phyloP scores from a whole-genome alignment of 768 basidiomycete genomes.

The Mycena vulgaris region DNA sequence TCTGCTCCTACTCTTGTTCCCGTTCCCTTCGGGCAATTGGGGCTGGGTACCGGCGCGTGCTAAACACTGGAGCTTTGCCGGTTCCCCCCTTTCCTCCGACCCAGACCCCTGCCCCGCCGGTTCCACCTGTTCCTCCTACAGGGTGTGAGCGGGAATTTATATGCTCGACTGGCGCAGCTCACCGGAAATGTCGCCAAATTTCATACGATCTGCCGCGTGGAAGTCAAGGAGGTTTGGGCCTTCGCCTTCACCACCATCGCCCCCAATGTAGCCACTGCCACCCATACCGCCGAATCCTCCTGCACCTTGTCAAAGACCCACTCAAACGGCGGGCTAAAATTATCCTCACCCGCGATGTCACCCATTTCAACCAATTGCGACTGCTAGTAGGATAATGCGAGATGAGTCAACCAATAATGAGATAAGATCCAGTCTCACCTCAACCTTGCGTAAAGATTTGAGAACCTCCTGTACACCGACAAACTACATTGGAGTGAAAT shows the following conservation, averaged over 20 bases:
- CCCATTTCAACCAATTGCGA: constrained; percentile 7
- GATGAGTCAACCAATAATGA: too few species aligned
- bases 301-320: neutral
- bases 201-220: neutral
- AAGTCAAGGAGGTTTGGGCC: neutral
- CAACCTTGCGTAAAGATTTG: too few species aligned
- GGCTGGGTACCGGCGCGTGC: too few species aligned
- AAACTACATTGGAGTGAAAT: too few species aligned
- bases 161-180: neutral
- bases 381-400: too few species aligned
- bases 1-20: too few species aligned
- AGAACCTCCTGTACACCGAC: too few species aligned
- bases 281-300: neutral
- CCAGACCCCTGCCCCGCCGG: neutral
- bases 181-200: neutral
- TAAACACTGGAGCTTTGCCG: neutral
- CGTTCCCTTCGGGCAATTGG: too few species aligned
- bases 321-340: neutral
- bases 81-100: neutral
- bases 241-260: neutral
- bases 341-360: neutral
- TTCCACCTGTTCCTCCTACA: neutral
- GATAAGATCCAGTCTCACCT: too few species aligned
- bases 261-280: neutral
- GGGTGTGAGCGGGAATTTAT: neutral